Evolutionary conservation across 352 stramenopile species (phyloP).

Genomic region (Globisporangium parvum): DNA sequence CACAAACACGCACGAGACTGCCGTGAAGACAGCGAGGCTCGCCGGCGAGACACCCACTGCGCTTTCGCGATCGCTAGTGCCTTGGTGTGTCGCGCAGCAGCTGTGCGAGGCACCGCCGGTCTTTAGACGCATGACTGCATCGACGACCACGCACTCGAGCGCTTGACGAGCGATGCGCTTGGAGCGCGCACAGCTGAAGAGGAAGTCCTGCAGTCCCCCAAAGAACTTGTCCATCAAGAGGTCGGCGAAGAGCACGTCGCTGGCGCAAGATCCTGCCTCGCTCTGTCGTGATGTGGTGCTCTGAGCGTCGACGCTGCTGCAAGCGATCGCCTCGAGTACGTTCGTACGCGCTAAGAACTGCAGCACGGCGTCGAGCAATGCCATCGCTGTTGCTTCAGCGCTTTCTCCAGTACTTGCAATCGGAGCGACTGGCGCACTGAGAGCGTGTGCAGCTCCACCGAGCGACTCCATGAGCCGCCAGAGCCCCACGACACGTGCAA

Average conservation of each 20-base stretch:
- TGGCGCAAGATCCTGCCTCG: background rate
- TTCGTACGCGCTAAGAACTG: slow-evolving; percentile 19
- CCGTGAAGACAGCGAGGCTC: slow-evolving; percentile 27
- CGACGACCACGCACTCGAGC: slow-evolving; percentile 19
- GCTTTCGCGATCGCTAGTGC: background rate
- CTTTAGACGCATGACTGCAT: background rate
- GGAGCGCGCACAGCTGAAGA: slow-evolving; percentile 42
- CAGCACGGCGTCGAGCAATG: slow-evolving; percentile 19
- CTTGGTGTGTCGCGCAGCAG: background rate
- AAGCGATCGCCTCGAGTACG: slow-evolving; percentile 11
- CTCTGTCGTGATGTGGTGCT: background rate
- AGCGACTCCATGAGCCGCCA: slow-evolving; percentile 51
- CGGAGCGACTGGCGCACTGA: background rate
- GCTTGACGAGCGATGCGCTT: slow-evolving; percentile 21
- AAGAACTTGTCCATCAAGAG: slow-evolving; percentile 65
- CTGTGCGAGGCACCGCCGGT: background rate
- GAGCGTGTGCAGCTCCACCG: slow-evolving; percentile 8
- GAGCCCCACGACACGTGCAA: slow-evolving; percentile 49
- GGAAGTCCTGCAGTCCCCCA: slow-evolving; percentile 38
- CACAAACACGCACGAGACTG: slow-evolving; percentile 29
- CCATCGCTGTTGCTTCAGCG: background rate
- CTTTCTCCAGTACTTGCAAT: slow-evolving; percentile 12
- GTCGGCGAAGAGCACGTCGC: slow-evolving; percentile 27
- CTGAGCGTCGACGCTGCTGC: background rate
- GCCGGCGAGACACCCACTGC: background rate